A percentile compares a stretch with the other conserved stretches of the same genome.
These are phyloP conservation scores for Penicillium macrosclerotiorum DNA, from an alignment of 495 filamentous ascomycete genomes.

Conservation along the genomic window DNA sequence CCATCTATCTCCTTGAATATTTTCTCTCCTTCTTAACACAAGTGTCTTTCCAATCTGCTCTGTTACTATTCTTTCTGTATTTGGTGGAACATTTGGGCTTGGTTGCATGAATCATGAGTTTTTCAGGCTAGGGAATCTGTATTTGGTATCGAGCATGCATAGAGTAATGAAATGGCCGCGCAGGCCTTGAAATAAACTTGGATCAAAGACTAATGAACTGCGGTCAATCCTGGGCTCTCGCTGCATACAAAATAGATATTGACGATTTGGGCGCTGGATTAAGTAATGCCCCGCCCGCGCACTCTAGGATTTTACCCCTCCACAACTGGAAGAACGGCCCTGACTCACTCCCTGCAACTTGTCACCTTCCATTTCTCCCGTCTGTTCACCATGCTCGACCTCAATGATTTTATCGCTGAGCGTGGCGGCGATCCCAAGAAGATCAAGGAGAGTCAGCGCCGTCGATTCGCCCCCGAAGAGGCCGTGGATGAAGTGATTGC, in stretches of 20 bases:
- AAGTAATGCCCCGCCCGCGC: slow-evolving; percentile 20
- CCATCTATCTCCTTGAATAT: too few species aligned
- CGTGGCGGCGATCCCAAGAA: slow-evolving; percentile 84
- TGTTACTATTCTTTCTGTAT: slow-evolving; percentile 8
- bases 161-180: slow-evolving; percentile 25
- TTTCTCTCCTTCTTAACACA: neutral
- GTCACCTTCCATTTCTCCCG: slow-evolving; percentile 3
- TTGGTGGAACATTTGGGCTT: slow-evolving; percentile 14
- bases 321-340: slow-evolving; percentile 16
- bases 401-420: slow-evolving; percentile 78
- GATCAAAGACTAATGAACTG: too few species aligned
- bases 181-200: slow-evolving; percentile 9
- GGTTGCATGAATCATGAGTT: slow-evolving; percentile 23
- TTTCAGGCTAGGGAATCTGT: slow-evolving; percentile 17
- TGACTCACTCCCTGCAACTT: slow-evolving; percentile 12
- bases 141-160: slow-evolving; percentile 21
- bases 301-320: slow-evolving; percentile 30
- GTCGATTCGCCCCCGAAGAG: slow-evolving; percentile 73
- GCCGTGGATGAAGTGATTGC: slow-evolving; percentile 87
- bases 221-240: too few species aligned
- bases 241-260: too few species aligned
- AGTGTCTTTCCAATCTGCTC: slow-evolving; percentile 2
- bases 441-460: slow-evolving; percentile 86
- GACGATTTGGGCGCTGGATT: slow-evolving; percentile 9
- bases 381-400: slow-evolving; percentile 63